Evolutionary conservation across 345 rosid genomes (phyloP), one percentile per base, ranked within the genome.

Genomic region (Eucalyptus grandis): DNA sequence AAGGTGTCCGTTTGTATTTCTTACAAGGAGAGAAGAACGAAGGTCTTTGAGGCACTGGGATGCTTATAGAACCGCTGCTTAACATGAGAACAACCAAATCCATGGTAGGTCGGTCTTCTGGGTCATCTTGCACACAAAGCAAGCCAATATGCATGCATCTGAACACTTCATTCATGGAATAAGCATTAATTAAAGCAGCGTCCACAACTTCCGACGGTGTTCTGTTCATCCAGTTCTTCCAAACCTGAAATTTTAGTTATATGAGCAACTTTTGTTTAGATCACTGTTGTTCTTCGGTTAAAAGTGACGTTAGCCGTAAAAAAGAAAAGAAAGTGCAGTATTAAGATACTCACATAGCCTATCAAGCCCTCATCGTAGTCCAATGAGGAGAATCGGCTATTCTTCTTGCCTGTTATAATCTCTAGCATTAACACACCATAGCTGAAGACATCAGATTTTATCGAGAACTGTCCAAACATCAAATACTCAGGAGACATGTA

Each of bases 181-280:
- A 89, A 26, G 86, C 86, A 49, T 72, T 34, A 26, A 72, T 49
- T 53, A 91, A 3, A 37, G 80, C 65, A 4, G 92, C 67, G 51
- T 93, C 93, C n/a, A 93, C 80, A 21, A 90, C n/a, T 40, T 90
- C 88, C n/a, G 72, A 51, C 30, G 77, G 89, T 7, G 60, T 90
- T 46, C 89, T 88, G 9, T 91, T 88, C 11, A n/a, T 90, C 94
- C 94, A 93, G 30, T 86, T 87, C 77, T 90, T 83, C 94, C 94
- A 91, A 27, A 86, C 89, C 93, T 90, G 22, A 6, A 67, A 62
- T 26, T 17, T 30, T 34, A 86, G 27, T 44, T 15, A 47, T 49
- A 46, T 6, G 14, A 49, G 30, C 9, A 10, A 77, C 24, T 77
- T 43, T 40, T 21, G 85, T 77, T 77, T 14, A 40, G 21, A 77